Evolutionary conservation across 331 rosid genomes (phyloP).

Genomic region (Acacia concinna): DNA sequence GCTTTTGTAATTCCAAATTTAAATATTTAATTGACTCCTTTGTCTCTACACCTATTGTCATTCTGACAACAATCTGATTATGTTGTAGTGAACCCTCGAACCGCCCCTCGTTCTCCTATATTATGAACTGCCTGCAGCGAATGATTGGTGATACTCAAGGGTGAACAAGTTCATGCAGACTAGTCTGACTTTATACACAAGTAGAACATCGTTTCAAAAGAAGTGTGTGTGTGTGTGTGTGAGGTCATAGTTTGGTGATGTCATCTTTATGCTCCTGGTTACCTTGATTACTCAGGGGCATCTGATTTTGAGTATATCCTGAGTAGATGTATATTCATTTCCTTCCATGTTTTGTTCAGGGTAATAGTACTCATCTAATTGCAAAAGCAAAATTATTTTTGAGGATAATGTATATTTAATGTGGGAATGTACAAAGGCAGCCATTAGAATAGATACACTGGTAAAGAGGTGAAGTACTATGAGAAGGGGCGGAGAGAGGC

Average conservation of each 20-base stretch:
- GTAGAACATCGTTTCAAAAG: conserved; percentile 13
- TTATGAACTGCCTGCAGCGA: conserved; percentile 73
- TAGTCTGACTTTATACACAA: conserved; percentile 36
- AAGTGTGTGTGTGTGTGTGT: background rate
- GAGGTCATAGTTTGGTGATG: background rate
- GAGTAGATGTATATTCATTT: background rate
- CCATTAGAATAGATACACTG: too few relatives aligned
- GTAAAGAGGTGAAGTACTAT: too few relatives aligned
- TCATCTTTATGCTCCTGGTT: background rate
- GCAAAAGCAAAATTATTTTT: background rate
- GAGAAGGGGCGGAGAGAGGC: too few relatives aligned
- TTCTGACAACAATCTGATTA: conserved; percentile 18
- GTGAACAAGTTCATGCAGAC: conserved; percentile 45
- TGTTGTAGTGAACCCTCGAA: conserved; percentile 70
- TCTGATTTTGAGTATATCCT: background rate
- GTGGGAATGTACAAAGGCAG: too few relatives aligned
- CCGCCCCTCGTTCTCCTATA: conserved; percentile 74
- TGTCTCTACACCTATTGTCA: background rate
- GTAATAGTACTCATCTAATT: background rate
- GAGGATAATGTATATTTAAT: conserved; percentile 2
- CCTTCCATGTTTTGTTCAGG: conserved; percentile 17
- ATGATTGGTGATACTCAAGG: conserved; percentile 43
- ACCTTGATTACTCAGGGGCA: conserved; percentile 20
- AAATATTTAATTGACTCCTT: background rate
- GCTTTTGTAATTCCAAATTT: background rate